phyloP scores from a whole-genome alignment of 2,329 filamentous ascomycete species.

The Ophiostoma fasciatum region DNA sequence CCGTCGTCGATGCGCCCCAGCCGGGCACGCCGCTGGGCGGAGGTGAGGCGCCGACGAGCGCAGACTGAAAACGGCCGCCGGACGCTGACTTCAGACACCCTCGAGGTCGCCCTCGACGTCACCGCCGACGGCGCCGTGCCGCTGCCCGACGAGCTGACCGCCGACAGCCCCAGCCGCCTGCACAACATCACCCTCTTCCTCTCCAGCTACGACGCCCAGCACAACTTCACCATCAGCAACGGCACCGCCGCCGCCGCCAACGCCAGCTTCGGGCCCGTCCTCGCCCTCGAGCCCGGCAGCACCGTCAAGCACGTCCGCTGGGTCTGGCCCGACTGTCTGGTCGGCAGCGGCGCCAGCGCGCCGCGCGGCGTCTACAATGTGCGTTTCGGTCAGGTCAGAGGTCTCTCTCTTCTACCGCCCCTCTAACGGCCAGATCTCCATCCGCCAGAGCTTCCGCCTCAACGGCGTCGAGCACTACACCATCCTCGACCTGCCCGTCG shows the following conservation, averaged over 20 bases:
- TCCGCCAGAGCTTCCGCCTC: conserved; percentile 54
- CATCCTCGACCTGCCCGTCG: conserved; percentile 55
- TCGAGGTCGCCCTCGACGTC: conserved; percentile 54
- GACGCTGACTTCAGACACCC: too few relatives aligned
- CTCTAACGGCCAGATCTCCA: conserved; percentile 39
- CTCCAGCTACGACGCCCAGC: conserved; percentile 44
- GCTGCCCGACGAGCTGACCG: conserved; percentile 35
- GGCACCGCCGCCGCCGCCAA: conserved; percentile 41
- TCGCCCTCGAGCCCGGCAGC: conserved; percentile 47
- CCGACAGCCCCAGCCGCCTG: conserved; percentile 40
- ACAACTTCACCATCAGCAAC: conserved; percentile 56
- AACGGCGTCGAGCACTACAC: conserved; percentile 52
- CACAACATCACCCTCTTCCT: conserved; percentile 53
- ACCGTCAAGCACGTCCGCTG: conserved; percentile 63
- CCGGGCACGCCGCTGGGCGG: conserved; percentile 49
- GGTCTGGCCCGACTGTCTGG: conserved; percentile 55
- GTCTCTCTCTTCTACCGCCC: background rate
- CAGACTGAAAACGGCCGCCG: background rate
- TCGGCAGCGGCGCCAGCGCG: conserved; percentile 42
- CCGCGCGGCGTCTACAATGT: conserved; percentile 50
- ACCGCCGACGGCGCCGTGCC: conserved; percentile 48
- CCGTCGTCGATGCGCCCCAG: conserved; percentile 50
- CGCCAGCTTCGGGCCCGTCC: conserved; percentile 45
- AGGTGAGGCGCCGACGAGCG: conserved; percentile 34
- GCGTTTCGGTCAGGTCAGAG: conserved; percentile 1